phyloP scores from a whole-genome alignment of 2,329 filamentous ascomycete species.

The Calonectria hongkongensis region DNA sequence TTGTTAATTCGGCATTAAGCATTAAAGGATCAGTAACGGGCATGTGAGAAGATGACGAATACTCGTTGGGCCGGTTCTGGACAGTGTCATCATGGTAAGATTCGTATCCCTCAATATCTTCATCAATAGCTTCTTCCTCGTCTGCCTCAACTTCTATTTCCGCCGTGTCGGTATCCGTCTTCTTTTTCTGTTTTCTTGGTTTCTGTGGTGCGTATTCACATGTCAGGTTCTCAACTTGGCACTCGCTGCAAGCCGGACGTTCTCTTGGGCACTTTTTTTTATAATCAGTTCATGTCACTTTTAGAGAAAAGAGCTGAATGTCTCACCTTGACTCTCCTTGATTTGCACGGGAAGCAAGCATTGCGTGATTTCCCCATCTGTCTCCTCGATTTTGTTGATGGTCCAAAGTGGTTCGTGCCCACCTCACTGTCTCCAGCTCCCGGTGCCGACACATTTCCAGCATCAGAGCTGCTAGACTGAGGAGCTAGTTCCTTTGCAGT shows the following conservation, averaged over 20 bases:
- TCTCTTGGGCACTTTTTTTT: conserved; percentile 62
- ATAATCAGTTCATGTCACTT: conserved; percentile 6
- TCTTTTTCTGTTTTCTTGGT: conserved; percentile 52
- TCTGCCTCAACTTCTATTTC: conserved; percentile 43
- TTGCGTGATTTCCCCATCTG: conserved; percentile 57
- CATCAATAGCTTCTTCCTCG: conserved; percentile 38
- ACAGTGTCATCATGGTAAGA: neutral
- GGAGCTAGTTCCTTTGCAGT: conserved; percentile 59
- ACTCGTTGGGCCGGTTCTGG: conserved; percentile 32
- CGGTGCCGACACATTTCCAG: conserved; percentile 37
- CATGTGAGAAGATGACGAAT: conserved; percentile 55
- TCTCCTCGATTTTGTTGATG: conserved; percentile 40
- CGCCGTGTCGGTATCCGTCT: conserved; percentile 44
- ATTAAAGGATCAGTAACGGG: conserved; percentile 56
- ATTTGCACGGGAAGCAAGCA: conserved; percentile 62
- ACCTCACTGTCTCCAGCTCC: neutral
- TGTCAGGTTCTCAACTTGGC: conserved; percentile 54
- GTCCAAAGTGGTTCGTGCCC: conserved; percentile 1
- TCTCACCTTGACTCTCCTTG: conserved; percentile 62
- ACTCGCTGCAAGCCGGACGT: conserved; percentile 63
- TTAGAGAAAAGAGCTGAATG: too few relatives aligned
- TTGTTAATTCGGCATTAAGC: conserved; percentile 45
- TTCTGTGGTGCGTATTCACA: conserved; percentile 65
- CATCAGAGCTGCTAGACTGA: conserved; percentile 43
- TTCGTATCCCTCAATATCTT: conserved; percentile 21